These are phyloP conservation scores for Tricholoma matsutake DNA, from an alignment of 768 basidiomycete species.

Conservation along the genomic window DNA sequence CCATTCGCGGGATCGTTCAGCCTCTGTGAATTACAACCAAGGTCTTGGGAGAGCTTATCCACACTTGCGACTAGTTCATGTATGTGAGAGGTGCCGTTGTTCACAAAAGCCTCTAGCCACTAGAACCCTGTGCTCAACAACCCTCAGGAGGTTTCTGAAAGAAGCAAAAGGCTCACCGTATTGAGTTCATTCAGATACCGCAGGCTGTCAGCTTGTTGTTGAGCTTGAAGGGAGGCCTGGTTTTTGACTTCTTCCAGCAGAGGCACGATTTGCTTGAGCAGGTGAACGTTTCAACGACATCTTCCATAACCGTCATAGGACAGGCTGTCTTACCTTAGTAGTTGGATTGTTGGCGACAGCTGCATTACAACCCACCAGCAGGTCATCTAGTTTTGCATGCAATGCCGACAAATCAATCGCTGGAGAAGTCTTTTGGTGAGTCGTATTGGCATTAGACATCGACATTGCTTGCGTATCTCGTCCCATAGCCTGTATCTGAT, in stretches of 20 bases:
- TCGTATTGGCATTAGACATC: not conserved
- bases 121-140: conserved; percentile 22
- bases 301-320: not conserved
- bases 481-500: conserved; percentile 19
- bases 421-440: not conserved
- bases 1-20: conserved; percentile 10
- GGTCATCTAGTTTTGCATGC: conserved; percentile 15
- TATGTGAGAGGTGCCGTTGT: conserved; percentile 71
- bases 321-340: not conserved
- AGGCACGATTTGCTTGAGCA: conserved; percentile 34
- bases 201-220: conserved; percentile 71
- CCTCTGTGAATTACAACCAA: conserved; percentile 33
- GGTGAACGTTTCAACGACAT: not conserved
- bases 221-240: conserved; percentile 46
- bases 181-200: conserved; percentile 80
- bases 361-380: conserved; percentile 4
- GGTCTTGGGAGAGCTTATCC: conserved; percentile 53
- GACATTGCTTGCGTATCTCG: not conserved
- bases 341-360: not conserved
- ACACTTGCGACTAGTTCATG: conserved; percentile 57
- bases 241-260: conserved; percentile 47
- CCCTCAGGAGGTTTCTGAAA: not conserved
- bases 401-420: conserved; percentile 6
- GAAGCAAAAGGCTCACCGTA: conserved; percentile 38
- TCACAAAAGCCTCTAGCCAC: conserved; percentile 86